phyloP scores from a whole-genome alignment of 371 early-diverging fungal genomes.

The Mucor saturninus region DNA sequence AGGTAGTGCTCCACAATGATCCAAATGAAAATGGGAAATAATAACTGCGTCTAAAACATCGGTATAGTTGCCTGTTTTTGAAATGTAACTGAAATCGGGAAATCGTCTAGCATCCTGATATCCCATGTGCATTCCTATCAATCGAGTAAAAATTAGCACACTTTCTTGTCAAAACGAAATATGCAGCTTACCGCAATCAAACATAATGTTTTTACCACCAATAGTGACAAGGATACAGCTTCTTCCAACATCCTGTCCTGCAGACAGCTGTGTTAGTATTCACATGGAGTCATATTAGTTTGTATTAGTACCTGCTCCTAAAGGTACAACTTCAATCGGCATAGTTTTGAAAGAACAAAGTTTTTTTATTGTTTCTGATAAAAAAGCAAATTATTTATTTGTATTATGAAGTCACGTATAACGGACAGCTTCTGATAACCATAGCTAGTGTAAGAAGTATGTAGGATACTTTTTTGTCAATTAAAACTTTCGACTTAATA shows the following conservation, averaged over 20 bases:
- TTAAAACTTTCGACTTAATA: too few species aligned
- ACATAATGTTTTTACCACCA: constrained; percentile 92
- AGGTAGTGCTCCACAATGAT: constrained; percentile 97
- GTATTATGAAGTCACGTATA: too few species aligned
- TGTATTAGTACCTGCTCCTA: constrained; percentile 31
- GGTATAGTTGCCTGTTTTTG: constrained; percentile 83
- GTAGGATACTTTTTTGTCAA: too few species aligned
- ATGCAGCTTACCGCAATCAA: constrained; percentile 82
- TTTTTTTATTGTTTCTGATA: not conserved
- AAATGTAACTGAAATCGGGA: constrained; percentile 97
- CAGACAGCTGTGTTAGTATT: not conserved
- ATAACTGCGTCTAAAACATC: constrained; percentile 89
- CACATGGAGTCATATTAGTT: not conserved
- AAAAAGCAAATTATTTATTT: not conserved
- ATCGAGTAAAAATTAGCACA: not conserved
- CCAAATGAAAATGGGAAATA: constrained; percentile 96
- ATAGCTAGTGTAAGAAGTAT: too few species aligned
- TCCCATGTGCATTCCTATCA: constrained; percentile 96
- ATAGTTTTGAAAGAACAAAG: constrained; percentile 6
- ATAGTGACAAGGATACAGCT: constrained; percentile 91
- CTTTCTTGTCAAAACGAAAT: not conserved
- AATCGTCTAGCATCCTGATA: constrained; percentile 95
- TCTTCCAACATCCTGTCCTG: constrained; percentile 90
- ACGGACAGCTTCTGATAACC: too few species aligned
- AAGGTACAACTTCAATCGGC: constrained; percentile 36